Conservation (phyloP, 345 rosid species). For the Zanthoxylum bungeanum region DNA sequence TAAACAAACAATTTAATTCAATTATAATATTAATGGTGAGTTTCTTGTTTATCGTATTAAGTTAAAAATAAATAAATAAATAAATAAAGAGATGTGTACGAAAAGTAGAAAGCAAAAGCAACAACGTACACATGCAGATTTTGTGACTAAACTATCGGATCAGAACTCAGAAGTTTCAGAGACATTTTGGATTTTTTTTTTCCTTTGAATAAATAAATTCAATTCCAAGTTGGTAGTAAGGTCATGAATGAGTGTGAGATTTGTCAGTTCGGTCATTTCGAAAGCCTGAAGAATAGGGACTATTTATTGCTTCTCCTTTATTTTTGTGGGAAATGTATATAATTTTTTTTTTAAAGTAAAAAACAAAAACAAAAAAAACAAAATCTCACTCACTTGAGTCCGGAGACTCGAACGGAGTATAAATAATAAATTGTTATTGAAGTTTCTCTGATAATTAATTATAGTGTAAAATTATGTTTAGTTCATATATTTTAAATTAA, state of each 20-base stretch:
- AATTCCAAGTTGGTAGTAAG: slow-evolving; percentile 36
- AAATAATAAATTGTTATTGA: too few relatives aligned
- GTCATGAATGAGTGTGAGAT: slow-evolving; percentile 6
- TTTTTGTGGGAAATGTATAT: neutral
- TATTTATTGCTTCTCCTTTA: slow-evolving; percentile 4
- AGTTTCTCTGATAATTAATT: too few relatives aligned
- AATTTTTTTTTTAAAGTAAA: neutral
- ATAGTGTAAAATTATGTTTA: too few relatives aligned
- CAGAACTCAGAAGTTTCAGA: slow-evolving; percentile 73
- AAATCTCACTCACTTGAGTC: too few relatives aligned
- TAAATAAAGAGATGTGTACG: slow-evolving; percentile 6
- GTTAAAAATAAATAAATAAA: too few relatives aligned
- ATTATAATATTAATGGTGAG: neutral
- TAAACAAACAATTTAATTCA: neutral
- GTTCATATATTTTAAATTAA: too few relatives aligned
- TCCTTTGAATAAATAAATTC: slow-evolving; percentile 14
- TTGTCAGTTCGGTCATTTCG: slow-evolving; percentile 53
- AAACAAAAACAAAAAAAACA: too few relatives aligned
- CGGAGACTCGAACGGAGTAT: too few relatives aligned
- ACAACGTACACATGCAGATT: slow-evolving; percentile 88
- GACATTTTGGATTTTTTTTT: slow-evolving; percentile 30
- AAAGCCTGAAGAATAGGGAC: slow-evolving; percentile 67
- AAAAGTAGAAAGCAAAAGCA: slow-evolving; percentile 36
- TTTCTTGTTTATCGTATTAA: too few relatives aligned
- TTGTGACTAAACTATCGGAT: slow-evolving; percentile 84